phyloP scores from a whole-genome alignment of 148 eudicot species.

The Pharnaceum exiguum region DNA sequence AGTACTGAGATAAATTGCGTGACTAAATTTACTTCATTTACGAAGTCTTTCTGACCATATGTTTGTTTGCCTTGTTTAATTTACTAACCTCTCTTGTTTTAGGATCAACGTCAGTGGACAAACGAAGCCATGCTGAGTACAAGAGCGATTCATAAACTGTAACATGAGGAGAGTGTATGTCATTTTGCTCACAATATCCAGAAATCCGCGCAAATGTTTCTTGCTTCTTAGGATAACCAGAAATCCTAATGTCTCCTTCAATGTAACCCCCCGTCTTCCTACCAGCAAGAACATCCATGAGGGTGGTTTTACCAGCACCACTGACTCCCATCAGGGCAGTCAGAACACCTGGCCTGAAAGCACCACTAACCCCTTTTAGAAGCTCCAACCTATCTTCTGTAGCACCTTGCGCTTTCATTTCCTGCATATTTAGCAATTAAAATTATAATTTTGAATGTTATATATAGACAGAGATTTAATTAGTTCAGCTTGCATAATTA shows the following conservation, averaged over 20 bases:
- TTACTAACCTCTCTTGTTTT: constrained; percentile 54
- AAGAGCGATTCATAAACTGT: constrained; percentile 71
- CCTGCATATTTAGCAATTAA: constrained; percentile 40
- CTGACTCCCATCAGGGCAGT: constrained; percentile 90
- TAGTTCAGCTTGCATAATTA: constrained; percentile 8
- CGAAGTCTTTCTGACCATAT: too few species aligned
- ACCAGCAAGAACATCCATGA: constrained; percentile 87
- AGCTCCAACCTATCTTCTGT: constrained; percentile 52
- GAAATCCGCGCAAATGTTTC: constrained; percentile 76
- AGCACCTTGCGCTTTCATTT: constrained; percentile 72
- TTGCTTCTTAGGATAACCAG: constrained; percentile 77
- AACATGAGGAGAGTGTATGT: constrained; percentile 80
- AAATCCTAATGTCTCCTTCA: constrained; percentile 58
- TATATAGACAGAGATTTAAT: too few species aligned
- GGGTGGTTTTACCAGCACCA: constrained; percentile 92
- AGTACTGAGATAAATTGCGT: too few species aligned
- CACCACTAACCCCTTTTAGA: constrained; percentile 71
- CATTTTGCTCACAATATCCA: constrained; percentile 88
- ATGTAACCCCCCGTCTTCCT: constrained; percentile 80
- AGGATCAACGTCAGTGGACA: constrained; percentile 52
- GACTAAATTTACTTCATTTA: too few species aligned
- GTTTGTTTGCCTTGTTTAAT: too few species aligned
- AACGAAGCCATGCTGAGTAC: constrained; percentile 76
- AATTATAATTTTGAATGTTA: too few species aligned
- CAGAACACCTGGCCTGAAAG: constrained; percentile 77